Base-by-base conservation (phyloP, 108 stramenopile genomes). In the Pseudonitzschia delicatissima region DNA sequence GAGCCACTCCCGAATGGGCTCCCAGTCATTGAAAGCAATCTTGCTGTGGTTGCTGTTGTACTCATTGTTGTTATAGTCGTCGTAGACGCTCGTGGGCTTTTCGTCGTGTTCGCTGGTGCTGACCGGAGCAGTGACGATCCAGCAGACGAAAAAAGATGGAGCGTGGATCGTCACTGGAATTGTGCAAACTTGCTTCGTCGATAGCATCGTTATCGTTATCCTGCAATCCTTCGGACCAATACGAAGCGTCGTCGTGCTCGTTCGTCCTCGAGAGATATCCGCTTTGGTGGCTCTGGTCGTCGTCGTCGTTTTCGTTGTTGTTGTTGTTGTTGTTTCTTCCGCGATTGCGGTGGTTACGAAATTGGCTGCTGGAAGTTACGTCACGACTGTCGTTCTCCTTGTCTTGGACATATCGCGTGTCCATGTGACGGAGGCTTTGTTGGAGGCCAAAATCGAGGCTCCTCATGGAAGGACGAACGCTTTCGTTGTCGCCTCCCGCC, bases 1-100 rank as follows among this genome's bases (percentile, higher is more conserved):
- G 29, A 55, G 31, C 53, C 53, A 55, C 11, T 55, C 53, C 2
- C 53, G 53, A 33, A 55, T 55, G 15, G 53, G 53, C 9, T 55
- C 53, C 53, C 53, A 55, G 32, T 55, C 32, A 13, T 21, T 55
- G 31, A n/a, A 15, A 0, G 13, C n/a, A 25, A 4, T 51, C 12
- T 25, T 51, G 27, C 12, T 51, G 42, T 5, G 13, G 42, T 13
- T 44, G 42, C 2, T 44, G 42, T 13, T 15, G 45, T 48, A 2
- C 21, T 6, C 20, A 1, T 18, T n/a, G n/a, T n/a, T n/a, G n/a
- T n/a, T 21, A 6, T 48, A 18, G n/a, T 17, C 13, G 45, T 48
- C 47, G 47, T 48, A 48, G 47, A 23, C 47, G 4, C 21, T 48
- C 4, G 47, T 23, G 20, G 47, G 47, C n/a, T n/a, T n/a, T n/a